Base-by-base conservation (phyloP, 1,139 yeast species). In the Suhomyces kunorum region DNA sequence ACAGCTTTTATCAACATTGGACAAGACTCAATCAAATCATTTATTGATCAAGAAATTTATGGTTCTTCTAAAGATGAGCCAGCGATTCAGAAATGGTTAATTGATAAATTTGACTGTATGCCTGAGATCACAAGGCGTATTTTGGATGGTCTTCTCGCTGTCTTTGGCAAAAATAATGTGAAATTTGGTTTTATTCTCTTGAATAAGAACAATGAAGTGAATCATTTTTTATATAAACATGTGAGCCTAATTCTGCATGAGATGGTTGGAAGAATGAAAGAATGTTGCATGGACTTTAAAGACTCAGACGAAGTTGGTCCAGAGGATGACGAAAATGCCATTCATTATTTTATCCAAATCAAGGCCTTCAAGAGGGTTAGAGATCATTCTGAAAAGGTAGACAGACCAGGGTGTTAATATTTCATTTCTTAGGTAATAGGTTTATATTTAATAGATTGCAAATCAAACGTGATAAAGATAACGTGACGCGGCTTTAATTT, bases 131-230 rank as follows among this genome's bases (percentile, higher is more conserved):
- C 59, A 1, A 58, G 57, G 33, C 48, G 49, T 6, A 34, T 66
- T 2, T 46, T 68, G 5, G 27, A 37, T 2, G 64, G 60, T 32
- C 50, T 69, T 15, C 43, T 51, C 24, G 36, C 37, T 6, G 40
- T 68, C 0, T 71, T 71, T 43, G 77, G 76, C 0, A 53, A 57
- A 6, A 61, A 55, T 1, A 60, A 63, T 40, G 72, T 71, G 8
- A 61, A 58, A 42, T 66, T 57, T 38, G 56, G 66, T 4, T 48
- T 66, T 3, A 56, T 60, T 1, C 50, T 71, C 20, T 49, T 71
- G 36, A 64, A 61, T 36, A 53, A 64, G 23, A 50, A 55, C 7
- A 59, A 56, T 39, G 74, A 69, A 32, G 61, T 68, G 17, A 67
- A 62, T 39, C 53, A 54, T 23, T 71, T 58, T 43, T 50, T 68